Evolutionary conservation across 257 asterid genomes (phyloP).

Genomic region (Solanum sejunctum): DNA sequence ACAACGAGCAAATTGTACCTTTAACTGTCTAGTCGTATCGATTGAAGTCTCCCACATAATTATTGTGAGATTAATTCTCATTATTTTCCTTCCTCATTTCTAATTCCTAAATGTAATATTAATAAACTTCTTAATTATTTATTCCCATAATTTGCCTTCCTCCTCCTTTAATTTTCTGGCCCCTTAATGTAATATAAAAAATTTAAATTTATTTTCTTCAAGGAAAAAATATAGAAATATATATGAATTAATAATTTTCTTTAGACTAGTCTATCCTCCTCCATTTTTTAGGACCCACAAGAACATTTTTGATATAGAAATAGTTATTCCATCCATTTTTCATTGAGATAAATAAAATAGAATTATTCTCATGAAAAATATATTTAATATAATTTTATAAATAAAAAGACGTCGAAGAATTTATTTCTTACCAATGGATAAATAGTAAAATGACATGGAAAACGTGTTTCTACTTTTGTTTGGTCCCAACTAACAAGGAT

Average conservation of each 20-base stretch:
- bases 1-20: too few species aligned
- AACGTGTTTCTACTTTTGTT: background rate
- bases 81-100: background rate
- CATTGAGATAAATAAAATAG: too few species aligned
- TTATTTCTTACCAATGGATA: background rate
- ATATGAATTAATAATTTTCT: background rate
- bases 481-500: background rate
- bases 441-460: background rate
- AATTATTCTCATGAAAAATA: too few species aligned
- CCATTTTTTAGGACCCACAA: too few species aligned
- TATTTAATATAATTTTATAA: background rate
- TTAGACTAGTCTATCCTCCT: background rate
- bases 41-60: background rate
- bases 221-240: too few species aligned
- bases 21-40: background rate
- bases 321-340: too few species aligned
- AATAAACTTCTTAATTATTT: background rate
- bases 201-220: background rate
- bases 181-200: background rate
- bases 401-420: background rate
- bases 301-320: too few species aligned
- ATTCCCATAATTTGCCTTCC: too few species aligned
- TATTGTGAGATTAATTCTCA: background rate
- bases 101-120: background rate
- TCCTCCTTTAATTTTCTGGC: background rate